Evolutionary conservation across 805 yeast genomes (phyloP), one percentile per base, ranked within the genome.

Genomic region (Sugiyamaella valdiviana): DNA sequence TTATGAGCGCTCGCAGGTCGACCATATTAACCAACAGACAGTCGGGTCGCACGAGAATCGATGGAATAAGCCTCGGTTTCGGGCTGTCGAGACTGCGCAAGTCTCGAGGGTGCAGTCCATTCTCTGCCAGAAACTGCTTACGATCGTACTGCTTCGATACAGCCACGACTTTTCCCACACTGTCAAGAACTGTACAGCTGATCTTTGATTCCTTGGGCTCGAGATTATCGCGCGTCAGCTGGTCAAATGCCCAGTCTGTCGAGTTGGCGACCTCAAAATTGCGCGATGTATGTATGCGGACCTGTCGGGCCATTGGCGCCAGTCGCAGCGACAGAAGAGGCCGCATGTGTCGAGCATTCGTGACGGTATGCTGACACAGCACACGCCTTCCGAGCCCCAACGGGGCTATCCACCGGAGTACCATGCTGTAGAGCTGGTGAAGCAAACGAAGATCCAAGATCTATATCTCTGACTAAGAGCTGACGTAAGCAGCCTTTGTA

Each of bases 61-160:
- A 76, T 0, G 89, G 89, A 0, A 80, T 82, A 23, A 82, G 79
- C 57, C 78, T 83, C 36, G 78, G 75, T 36, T 79, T 70, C 1
- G 85, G 73, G 3, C 82, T 71, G 59, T 82, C 96, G 45, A 90
- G 83, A 60, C 86, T 89, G 24, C 97, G 68, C 53, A 90, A 69
- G 64, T 90, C 97, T 66, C 97, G 71, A 1, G 97, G 95, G 54
- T 82, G 87, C 22, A 90, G 63, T 20, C 81, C 78, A 64, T 88
- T 84, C 41, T 84, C 80, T 47, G 68, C 79, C 52, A 74, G 72
- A 68, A 77, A 78, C 62, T 62, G 74, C 61, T 75, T 77, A 57
- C 78, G 77, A 40, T 83, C 78, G 53, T 75, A 74, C 57, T 69
- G 69, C 50, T 77, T 73, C 5, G 83, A 77, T n/a, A 82, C 79